These are phyloP conservation scores for Gentiana macrophylla DNA, from an alignment of 257 asterid genomes.

Conservation along the genomic window DNA sequence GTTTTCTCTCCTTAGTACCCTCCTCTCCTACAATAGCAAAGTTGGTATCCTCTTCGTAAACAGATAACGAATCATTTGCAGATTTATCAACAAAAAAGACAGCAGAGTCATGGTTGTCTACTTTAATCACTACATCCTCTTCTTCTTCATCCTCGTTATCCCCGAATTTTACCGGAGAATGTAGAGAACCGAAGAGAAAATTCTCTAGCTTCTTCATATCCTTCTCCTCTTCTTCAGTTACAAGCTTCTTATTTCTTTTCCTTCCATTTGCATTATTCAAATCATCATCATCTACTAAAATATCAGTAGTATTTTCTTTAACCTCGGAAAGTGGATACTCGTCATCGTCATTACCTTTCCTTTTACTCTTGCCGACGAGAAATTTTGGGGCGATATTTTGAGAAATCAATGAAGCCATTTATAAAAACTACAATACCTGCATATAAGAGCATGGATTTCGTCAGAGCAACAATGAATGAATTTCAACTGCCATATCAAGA, in stretches of 20 bases:
- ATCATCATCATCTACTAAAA: slow-evolving; percentile 10
- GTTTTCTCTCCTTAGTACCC: slow-evolving; percentile 31
- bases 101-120: slow-evolving; percentile 32
- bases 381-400: slow-evolving; percentile 49
- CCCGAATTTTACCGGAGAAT: slow-evolving; percentile 52
- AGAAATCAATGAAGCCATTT: slow-evolving; percentile 58
- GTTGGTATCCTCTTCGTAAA: slow-evolving; percentile 46
- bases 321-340: slow-evolving; percentile 13
- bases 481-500: too few species aligned
- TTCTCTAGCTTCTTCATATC: slow-evolving; percentile 68
- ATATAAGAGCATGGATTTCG: too few species aligned
- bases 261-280: slow-evolving; percentile 15
- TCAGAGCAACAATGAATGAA: too few species aligned
- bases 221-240: slow-evolving; percentile 36
- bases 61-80: slow-evolving; percentile 43
- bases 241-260: slow-evolving; percentile 43
- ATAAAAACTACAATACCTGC: too few species aligned
- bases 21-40: slow-evolving; percentile 10
- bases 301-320: slow-evolving; percentile 23
- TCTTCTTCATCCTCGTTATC: slow-evolving; percentile 37
- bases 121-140: slow-evolving; percentile 19
- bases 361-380: slow-evolving; percentile 28
- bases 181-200: slow-evolving; percentile 58
- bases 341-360: slow-evolving; percentile 13
- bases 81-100: slow-evolving; percentile 58